Evolutionary conservation across 2,329 filamentous ascomycete genomes (phyloP).

Genomic region (Xylaria sp.): DNA sequence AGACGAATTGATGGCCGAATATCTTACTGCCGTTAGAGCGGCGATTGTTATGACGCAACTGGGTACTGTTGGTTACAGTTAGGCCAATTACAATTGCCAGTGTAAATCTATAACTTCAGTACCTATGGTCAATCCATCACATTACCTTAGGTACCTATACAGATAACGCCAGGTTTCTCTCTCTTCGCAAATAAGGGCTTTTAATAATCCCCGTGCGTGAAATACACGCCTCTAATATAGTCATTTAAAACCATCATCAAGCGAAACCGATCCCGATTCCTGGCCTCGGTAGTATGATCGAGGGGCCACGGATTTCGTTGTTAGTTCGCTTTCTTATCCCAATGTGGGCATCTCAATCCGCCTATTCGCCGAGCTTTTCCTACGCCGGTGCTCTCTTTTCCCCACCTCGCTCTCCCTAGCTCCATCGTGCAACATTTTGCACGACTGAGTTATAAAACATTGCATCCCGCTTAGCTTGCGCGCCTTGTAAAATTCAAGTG

Average conservation of each 20-base stretch:
- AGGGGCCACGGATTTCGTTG: neutral
- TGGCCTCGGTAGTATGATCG: neutral
- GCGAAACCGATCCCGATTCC: slow-evolving; percentile 2
- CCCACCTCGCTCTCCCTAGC: neutral
- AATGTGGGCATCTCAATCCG: neutral
- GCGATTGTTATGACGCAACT: too few species aligned
- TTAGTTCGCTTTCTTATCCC: neutral
- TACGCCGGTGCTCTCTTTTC: neutral
- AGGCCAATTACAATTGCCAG: too few species aligned
- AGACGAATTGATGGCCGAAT: too few species aligned
- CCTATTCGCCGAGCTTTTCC: neutral
- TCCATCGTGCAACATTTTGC: neutral
- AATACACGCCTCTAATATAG: neutral
- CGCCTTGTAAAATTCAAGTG: neutral
- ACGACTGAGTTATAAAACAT: too few species aligned
- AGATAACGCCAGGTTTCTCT: too few species aligned
- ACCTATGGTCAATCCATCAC: too few species aligned
- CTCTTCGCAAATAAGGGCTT: too few species aligned
- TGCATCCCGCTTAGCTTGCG: neutral
- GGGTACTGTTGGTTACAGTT: too few species aligned
- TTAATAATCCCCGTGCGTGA: too few species aligned
- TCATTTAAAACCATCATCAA: neutral
- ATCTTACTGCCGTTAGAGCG: too few species aligned
- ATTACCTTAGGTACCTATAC: too few species aligned
- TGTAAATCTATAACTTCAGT: too few species aligned